Evolutionary conservation across 2,329 filamentous ascomycete genomes (phyloP).

Genomic region (Biscogniauxia sp.): DNA sequence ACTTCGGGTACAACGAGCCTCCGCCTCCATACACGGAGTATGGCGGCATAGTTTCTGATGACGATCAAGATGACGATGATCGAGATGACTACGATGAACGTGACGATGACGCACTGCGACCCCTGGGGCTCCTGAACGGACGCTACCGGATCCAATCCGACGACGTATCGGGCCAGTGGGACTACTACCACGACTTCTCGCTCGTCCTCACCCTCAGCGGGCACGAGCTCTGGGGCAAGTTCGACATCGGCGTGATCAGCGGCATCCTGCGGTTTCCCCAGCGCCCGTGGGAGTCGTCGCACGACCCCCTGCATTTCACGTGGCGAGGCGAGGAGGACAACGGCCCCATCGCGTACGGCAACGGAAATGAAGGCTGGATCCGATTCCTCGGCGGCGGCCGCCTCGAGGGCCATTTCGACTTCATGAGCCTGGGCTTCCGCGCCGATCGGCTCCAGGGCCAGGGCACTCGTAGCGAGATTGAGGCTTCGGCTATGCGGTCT

Average conservation of each 20-base stretch:
- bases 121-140: slow-evolving; percentile 43
- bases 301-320: slow-evolving; percentile 25
- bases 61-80: slow-evolving; percentile 8
- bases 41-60: slow-evolving; percentile 1
- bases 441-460: slow-evolving; percentile 26
- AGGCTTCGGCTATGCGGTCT: slow-evolving; percentile 22
- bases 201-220: slow-evolving; percentile 40
- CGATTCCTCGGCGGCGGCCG: slow-evolving; percentile 38
- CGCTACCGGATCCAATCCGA: slow-evolving; percentile 38
- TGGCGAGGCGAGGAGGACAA: slow-evolving; percentile 38
- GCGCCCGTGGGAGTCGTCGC: slow-evolving; percentile 34
- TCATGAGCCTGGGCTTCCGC: slow-evolving; percentile 28
- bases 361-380: slow-evolving; percentile 32
- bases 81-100: slow-evolving; percentile 9
- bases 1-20: slow-evolving; percentile 18
- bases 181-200: slow-evolving; percentile 26
- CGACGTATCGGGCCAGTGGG: slow-evolving; percentile 28
- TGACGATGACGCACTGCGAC: slow-evolving; percentile 11
- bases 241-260: slow-evolving; percentile 40
- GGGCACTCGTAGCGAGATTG: slow-evolving; percentile 30
- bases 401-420: slow-evolving; percentile 33
- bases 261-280: slow-evolving; percentile 42
- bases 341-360: slow-evolving; percentile 27
- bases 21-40: slow-evolving; percentile 24
- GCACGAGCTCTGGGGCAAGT: slow-evolving; percentile 43